Conservation (phyloP, 2,329 filamentous ascomycete genomes). For the Madurella fahalii region DNA sequence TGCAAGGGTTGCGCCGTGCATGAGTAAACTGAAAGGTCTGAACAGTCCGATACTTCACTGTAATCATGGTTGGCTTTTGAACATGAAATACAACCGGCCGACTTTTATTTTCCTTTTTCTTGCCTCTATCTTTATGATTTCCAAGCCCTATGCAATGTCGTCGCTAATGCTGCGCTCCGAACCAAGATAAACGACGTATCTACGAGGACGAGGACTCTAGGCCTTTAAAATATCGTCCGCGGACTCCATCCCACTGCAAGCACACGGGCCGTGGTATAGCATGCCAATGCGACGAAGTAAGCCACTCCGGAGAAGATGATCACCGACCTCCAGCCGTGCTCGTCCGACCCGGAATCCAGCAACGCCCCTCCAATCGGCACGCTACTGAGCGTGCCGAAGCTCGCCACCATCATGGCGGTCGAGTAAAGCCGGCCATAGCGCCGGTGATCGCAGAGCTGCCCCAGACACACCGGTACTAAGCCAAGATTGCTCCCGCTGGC, state of each 20-base stretch:
- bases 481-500: conserved; percentile 74
- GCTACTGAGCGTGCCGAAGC: conserved; percentile 59
- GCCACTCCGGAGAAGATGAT: conserved; percentile 38
- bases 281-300: conserved; percentile 33
- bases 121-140: too few species aligned
- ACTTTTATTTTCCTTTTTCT: too few species aligned
- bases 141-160: too few species aligned
- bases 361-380: conserved; percentile 42
- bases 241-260: conserved; percentile 36
- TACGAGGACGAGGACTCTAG: background rate
- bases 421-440: conserved; percentile 66
- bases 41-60: too few species aligned
- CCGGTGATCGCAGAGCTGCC: conserved; percentile 71
- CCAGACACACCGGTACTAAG: conserved; percentile 73
- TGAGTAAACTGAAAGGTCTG: too few species aligned
- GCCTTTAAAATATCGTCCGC: conserved; percentile 26
- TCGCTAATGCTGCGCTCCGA: too few species aligned
- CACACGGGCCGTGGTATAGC: conserved; percentile 33
- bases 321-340: conserved; percentile 35
- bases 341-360: conserved; percentile 30
- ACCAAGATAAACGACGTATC: too few species aligned
- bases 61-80: too few species aligned
- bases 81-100: too few species aligned
- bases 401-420: conserved; percentile 73
- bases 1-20: too few species aligned